Evolutionary conservation across 257 asterid species (phyloP).

Genomic region (Fraxinus excelsior): DNA sequence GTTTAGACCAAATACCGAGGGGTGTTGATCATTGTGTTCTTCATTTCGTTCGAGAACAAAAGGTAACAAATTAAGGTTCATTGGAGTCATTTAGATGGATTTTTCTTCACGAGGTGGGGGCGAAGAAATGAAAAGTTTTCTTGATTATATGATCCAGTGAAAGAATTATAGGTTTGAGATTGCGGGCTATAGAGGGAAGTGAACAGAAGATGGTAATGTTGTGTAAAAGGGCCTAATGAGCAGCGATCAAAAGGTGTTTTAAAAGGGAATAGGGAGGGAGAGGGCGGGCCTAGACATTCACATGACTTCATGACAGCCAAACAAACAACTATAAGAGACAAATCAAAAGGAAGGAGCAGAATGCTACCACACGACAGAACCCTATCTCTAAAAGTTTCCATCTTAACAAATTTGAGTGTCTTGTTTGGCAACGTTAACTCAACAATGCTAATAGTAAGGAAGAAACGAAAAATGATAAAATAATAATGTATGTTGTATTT

Average conservation of each 20-base stretch:
- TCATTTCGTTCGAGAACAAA: constrained; percentile 33
- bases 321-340: constrained; percentile 60
- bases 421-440: background rate
- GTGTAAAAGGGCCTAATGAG: constrained; percentile 36
- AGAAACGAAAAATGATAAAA: too few relatives aligned
- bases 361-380: constrained; percentile 87
- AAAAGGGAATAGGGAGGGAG: constrained; percentile 33
- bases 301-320: constrained; percentile 58
- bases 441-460: background rate
- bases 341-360: constrained; percentile 56
- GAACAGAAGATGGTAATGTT: background rate
- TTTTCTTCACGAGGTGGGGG: background rate
- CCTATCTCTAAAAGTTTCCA: constrained; percentile 50
- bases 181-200: background rate
- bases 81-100: constrained; percentile 24
- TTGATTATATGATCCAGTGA: background rate
- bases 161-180: constrained; percentile 1
- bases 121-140: background rate
- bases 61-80: constrained; percentile 43
- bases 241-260: constrained; percentile 30
- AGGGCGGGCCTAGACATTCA: constrained; percentile 40
- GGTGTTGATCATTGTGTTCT: constrained; percentile 30
- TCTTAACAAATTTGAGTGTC: background rate
- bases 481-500: too few relatives aligned
- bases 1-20: constrained; percentile 29